phyloP scores from a whole-genome alignment of 345 rosid genomes.

The Hibiscus trionum region DNA sequence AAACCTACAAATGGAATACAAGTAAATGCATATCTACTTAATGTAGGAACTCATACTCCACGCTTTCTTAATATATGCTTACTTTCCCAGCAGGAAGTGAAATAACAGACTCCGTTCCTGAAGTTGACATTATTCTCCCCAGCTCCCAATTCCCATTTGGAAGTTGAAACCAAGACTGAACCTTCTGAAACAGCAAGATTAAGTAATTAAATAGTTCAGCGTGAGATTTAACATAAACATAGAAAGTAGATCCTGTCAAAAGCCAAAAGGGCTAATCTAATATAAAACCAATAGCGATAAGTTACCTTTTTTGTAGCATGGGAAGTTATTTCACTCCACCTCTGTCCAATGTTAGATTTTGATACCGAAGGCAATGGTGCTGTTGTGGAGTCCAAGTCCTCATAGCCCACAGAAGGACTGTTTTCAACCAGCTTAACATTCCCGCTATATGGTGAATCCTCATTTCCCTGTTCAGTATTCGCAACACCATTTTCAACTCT shows the following conservation, averaged over 20 bases:
- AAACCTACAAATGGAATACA: constrained; percentile 34
- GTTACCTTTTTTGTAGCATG: constrained; percentile 73
- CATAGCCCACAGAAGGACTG: constrained; percentile 38
- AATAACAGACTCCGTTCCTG: constrained; percentile 61
- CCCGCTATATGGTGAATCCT: constrained; percentile 75
- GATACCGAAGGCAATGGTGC: constrained; percentile 43
- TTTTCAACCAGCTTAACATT: constrained; percentile 33
- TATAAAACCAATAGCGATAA: background rate
- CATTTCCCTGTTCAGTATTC: constrained; percentile 30
- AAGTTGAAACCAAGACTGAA: constrained; percentile 83
- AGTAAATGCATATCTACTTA: constrained; percentile 7
- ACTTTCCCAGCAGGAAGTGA: constrained; percentile 75
- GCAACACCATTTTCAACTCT: constrained; percentile 25
- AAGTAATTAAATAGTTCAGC: constrained; percentile 5
- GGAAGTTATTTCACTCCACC: constrained; percentile 71
- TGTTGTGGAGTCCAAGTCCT: constrained; percentile 37
- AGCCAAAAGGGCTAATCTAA: background rate
- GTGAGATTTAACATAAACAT: constrained; percentile 1
- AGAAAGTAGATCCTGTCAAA: background rate
- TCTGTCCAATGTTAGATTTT: constrained; percentile 38
- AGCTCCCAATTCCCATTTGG: constrained; percentile 85
- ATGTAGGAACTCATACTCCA: constrained; percentile 8
- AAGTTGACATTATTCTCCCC: constrained; percentile 58
- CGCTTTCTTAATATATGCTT: constrained; percentile 25
- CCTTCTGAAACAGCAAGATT: constrained; percentile 47